Base-by-base conservation (phyloP, 1,139 yeast genomes). In the Protomyces macrosporus region DNA sequence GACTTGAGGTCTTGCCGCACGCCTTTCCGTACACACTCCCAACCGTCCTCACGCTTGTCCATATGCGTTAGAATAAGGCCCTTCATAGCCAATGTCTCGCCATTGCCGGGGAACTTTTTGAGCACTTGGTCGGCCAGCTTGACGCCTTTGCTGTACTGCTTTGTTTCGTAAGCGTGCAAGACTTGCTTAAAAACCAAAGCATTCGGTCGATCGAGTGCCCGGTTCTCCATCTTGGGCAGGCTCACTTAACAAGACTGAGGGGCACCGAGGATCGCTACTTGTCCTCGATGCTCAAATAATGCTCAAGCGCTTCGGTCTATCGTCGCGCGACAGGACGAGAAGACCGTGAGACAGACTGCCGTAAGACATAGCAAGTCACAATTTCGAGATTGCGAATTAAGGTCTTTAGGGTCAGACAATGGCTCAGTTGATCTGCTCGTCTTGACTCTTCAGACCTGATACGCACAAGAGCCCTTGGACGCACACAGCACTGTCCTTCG, bases 71-170 rank as follows among this genome's bases (percentile, higher is more conserved):
- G 77, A 66, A 85, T 78, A 66, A 95, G 80, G 3, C 96, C 98
- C 75, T 91, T 90, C 70, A 95, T 80, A 1, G 97, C 90, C 66
- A 88, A 76, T 1, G 96, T 85, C 72, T 89, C 96, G 45, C 90
- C 87, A 74, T 89, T 91, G 60, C 78, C 79, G 9, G 90, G 81
- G 72, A 84, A 84, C 71, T 88, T 89, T 76, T 90, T 90, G 71
- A 93, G 76, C 71, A 88, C 83, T 53, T 82, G 79, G 65, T 95
- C 98, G 40, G 90, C 82, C 42, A 85, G 73, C 74, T 88, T 88
- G 71, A 90, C 76, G 0, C 96, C 85, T 72, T 90, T 90, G 73
- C 90, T 90, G 79, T 90, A 91, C 75, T 90, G 93, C 74, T 88
- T 90, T 56, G 80, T 74, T 72, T 93, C 98, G 72, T 90, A 93